A percentile compares a stretch with the other conserved stretches of the same genome.
phyloP scores from a whole-genome alignment of 2,329 filamentous ascomycete genomes.

The Dactylellina cionopaga region DNA sequence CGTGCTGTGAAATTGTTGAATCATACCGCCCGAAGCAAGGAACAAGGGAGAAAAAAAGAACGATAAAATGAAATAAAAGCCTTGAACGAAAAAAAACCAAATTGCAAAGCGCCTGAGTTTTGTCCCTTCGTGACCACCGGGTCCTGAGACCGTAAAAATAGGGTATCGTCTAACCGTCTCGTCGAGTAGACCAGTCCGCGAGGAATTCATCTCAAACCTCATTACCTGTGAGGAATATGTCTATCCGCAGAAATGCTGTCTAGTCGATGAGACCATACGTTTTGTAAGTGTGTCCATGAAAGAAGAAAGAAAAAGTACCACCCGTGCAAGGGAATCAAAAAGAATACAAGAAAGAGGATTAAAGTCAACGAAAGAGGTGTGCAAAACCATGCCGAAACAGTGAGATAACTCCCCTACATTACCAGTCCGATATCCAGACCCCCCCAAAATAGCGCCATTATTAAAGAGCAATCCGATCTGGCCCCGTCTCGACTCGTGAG shows the following conservation, averaged over 20 bases:
- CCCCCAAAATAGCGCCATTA: too few species aligned
- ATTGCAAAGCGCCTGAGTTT: not conserved
- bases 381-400: too few species aligned
- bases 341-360: not conserved
- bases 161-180: constrained; percentile 47
- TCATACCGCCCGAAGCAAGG: constrained; percentile 8
- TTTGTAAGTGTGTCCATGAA: constrained; percentile 18
- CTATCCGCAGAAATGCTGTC: too few species aligned
- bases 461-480: too few species aligned
- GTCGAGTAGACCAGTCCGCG: too few species aligned
- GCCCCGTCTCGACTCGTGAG: too few species aligned
- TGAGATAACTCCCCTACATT: too few species aligned
- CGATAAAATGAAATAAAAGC: not conserved
- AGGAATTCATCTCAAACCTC: constrained; percentile 2
- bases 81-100: not conserved
- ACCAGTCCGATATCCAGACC: too few species aligned
- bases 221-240: too few species aligned
- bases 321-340: constrained; percentile 4
- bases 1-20: constrained; percentile 17
- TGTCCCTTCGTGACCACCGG: constrained; percentile 23
- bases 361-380: constrained; percentile 5
- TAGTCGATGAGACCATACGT: constrained; percentile 30
- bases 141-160: constrained; percentile 35
- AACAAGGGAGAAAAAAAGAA: not conserved
- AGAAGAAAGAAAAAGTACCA: constrained; percentile 9